phyloP scores from a whole-genome alignment of 345 rosid species.

The Salix arbutifolia region DNA sequence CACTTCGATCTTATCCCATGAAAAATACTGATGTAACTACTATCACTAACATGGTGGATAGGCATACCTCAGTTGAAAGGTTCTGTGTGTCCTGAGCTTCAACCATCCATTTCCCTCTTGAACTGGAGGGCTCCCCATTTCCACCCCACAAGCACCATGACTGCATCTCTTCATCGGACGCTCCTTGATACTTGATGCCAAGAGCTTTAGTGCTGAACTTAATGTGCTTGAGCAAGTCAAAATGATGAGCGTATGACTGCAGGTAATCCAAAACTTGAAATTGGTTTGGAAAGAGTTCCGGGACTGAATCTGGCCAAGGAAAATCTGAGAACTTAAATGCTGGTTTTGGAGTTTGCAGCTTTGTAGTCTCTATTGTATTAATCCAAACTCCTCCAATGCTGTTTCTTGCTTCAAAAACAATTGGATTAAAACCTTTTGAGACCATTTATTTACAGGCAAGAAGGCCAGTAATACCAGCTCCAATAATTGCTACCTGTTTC shows the following conservation, averaged over 20 bases:
- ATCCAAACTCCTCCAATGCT: constrained; percentile 16
- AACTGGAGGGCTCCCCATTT: constrained; percentile 23
- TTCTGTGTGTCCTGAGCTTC: constrained; percentile 11
- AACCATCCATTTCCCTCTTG: constrained; percentile 37
- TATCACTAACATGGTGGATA: no score
- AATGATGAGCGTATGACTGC: constrained; percentile 30
- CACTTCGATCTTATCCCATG: not conserved
- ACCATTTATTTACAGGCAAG: not conserved
- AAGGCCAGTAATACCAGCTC: not conserved
- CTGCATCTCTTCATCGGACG: constrained; percentile 14
- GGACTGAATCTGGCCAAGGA: constrained; percentile 42
- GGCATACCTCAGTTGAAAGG: constrained; percentile 3
- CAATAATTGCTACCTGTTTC: not conserved
- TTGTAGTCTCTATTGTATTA: not conserved
- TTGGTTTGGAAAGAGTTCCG: constrained; percentile 21
- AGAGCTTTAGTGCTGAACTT: constrained; percentile 34
- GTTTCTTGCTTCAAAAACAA: not conserved
- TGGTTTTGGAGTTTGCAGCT: constrained; percentile 4
- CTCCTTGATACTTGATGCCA: constrained; percentile 18
- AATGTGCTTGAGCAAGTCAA: constrained; percentile 33
- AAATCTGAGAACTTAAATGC: constrained; percentile 34
- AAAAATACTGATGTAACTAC: no score
- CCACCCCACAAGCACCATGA: constrained; percentile 36
- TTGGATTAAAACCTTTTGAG: not conserved
- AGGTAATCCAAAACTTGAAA: constrained; percentile 31